A percentile compares a stretch with the other conserved stretches of the same genome.
Conservation (phyloP, 2,329 filamentous ascomycete genomes). For the Fusarium sp. region DNA sequence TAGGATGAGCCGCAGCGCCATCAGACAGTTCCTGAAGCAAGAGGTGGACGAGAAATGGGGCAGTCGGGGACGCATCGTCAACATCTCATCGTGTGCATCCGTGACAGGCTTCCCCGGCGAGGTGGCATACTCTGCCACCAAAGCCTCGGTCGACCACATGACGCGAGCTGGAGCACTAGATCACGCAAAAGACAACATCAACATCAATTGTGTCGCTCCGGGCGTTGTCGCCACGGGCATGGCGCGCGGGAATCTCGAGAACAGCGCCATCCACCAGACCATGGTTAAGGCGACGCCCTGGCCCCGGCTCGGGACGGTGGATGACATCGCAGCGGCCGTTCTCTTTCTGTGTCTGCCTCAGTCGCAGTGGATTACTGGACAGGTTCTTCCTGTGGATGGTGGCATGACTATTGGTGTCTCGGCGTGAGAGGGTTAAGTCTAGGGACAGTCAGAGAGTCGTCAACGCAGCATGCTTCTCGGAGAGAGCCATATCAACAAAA, state of each 20-base stretch:
- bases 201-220: neutral
- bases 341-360: neutral
- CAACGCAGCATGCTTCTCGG: too few species aligned
- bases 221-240: neutral
- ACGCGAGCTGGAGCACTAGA: neutral
- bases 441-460: neutral
- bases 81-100: neutral
- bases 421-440: neutral
- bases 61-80: neutral
- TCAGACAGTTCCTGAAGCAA: neutral
- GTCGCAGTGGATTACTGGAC: neutral
- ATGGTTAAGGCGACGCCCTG: neutral
- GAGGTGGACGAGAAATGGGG: neutral
- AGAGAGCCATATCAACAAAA: too few species aligned
- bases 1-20: neutral
- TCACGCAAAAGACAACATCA: neutral
- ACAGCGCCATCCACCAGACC: neutral
- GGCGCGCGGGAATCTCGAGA: neutral
- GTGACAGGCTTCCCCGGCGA: neutral
- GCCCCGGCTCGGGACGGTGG: neutral
- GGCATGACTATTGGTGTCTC: neutral
- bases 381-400: neutral
- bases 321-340: neutral
- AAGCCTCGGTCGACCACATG: neutral
- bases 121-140: neutral